Conservation (phyloP, 352 stramenopile genomes). For the Pilasporangium apinafurcum region DNA sequence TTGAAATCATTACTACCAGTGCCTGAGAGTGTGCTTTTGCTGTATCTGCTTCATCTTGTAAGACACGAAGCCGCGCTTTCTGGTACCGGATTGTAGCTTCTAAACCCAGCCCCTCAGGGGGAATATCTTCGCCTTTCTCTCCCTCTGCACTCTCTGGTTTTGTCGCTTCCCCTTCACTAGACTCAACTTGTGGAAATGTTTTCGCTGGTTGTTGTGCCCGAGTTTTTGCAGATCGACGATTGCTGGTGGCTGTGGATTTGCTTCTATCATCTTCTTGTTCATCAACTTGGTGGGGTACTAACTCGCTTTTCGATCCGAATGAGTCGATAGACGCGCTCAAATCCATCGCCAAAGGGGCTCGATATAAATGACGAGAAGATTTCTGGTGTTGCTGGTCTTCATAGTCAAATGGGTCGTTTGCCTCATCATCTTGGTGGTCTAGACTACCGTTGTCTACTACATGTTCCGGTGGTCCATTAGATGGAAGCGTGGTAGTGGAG, state of each 20-base stretch:
- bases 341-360: constrained; percentile 21
- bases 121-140: not conserved
- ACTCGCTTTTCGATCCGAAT: constrained; percentile 8
- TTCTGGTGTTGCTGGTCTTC: not conserved
- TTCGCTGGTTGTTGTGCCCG: not conserved
- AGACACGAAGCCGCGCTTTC: constrained; percentile 59
- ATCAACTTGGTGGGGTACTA: not conserved
- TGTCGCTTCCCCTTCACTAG: not conserved
- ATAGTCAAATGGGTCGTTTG: constrained; percentile 4
- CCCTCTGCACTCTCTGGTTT: not conserved
- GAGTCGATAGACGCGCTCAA: constrained; percentile 55
- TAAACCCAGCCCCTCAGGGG: constrained; percentile 33
- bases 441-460: not conserved
- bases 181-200: not conserved
- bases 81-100: constrained; percentile 69
- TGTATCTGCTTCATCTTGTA: constrained; percentile 63
- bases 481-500: constrained; percentile 10
- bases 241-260: not conserved
- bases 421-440: not conserved
- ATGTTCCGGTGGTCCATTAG: not conserved
- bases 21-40: constrained; percentile 26
- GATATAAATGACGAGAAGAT: constrained; percentile 1
- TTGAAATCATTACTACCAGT: constrained; percentile 22
- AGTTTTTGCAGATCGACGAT: not conserved
- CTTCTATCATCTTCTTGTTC: not conserved